Percentiles rank a stretch among this genome's conserved stretches.
Conservation (phyloP, 768 basidiomycete genomes). For the Baorangia bicolor region DNA sequence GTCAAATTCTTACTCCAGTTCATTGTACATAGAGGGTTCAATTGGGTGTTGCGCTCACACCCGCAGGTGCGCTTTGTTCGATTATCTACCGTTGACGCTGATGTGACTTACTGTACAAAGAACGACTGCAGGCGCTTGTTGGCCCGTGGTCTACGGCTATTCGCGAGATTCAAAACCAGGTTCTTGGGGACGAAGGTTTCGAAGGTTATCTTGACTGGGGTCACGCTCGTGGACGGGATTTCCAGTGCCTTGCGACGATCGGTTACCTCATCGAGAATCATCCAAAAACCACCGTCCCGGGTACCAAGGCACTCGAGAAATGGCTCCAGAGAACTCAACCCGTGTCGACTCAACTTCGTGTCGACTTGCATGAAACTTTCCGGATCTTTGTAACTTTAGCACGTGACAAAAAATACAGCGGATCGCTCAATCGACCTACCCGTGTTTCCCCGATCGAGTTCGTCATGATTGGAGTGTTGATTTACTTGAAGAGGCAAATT, state of each 20-base stretch:
- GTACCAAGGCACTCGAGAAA: slow-evolving; percentile 34
- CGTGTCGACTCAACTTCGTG: slow-evolving; percentile 27
- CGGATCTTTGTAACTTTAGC: slow-evolving; percentile 36
- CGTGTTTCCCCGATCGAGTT: slow-evolving; percentile 46
- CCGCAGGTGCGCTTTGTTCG: slow-evolving; percentile 39
- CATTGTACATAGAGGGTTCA: slow-evolving; percentile 45
- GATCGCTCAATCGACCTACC: slow-evolving; percentile 34
- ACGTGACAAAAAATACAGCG: slow-evolving; percentile 31
- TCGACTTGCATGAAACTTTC: slow-evolving; percentile 34
- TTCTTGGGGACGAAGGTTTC: slow-evolving; percentile 37
- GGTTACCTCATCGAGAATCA: slow-evolving; percentile 33
- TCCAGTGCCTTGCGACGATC: slow-evolving; percentile 43
- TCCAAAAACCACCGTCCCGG: slow-evolving; percentile 28
- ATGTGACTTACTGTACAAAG: slow-evolving; percentile 26
- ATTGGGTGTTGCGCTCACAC: slow-evolving; percentile 48
- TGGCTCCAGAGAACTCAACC: slow-evolving; percentile 34
- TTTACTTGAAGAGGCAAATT: slow-evolving; percentile 34
- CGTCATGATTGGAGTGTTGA: slow-evolving; percentile 43
- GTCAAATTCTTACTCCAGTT: background rate
- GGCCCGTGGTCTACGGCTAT: slow-evolving; percentile 45
- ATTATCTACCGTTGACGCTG: background rate
- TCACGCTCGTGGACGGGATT: slow-evolving; percentile 45
- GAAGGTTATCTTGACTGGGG: slow-evolving; percentile 43
- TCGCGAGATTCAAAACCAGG: slow-evolving; percentile 38
- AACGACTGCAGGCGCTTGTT: slow-evolving; percentile 50